phyloP scores from a whole-genome alignment of 2,329 filamentous ascomycete species.

The Botryotinia calthae region DNA sequence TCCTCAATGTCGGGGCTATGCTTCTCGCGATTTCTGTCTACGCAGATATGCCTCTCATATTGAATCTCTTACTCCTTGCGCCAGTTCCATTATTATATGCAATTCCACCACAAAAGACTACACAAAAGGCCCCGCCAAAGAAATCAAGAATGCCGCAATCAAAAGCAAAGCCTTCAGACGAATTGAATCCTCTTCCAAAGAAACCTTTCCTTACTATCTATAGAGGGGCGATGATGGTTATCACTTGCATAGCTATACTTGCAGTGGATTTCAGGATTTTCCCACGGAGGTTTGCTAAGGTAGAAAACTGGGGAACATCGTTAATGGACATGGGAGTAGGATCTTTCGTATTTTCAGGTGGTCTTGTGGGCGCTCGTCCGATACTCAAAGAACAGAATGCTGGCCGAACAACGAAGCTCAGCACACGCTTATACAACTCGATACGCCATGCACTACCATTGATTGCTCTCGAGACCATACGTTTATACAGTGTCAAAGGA shows the following conservation, averaged over 20 bases:
- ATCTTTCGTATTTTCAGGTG: constrained; percentile 93
- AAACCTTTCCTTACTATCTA: constrained; percentile 94
- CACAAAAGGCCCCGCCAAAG: constrained; percentile 41
- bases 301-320: constrained; percentile 99
- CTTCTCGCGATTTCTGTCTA: constrained; percentile 87
- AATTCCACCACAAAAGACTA: constrained; percentile 41
- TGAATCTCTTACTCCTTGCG: constrained; percentile 70
- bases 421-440: constrained; percentile 61
- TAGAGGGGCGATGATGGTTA: constrained; percentile 84
- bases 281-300: constrained; percentile 91
- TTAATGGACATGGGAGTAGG: constrained; percentile 97
- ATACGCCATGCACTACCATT: constrained; percentile 81
- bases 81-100: constrained; percentile 63
- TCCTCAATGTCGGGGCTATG: constrained; percentile 79
- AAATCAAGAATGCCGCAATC: constrained; percentile 49
- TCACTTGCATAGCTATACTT: constrained; percentile 88
- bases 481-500: constrained; percentile 86
- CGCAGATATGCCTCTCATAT: constrained; percentile 67
- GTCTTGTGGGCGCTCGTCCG: constrained; percentile 82
- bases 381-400: constrained; percentile 67
- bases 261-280: constrained; percentile 95
- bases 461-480: constrained; percentile 72
- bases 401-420: constrained; percentile 49
- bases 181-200: constrained; percentile 61
- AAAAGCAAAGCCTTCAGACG: constrained; percentile 40